These are phyloP conservation scores for Petunia hybrid DNA, from an alignment of 305 asterid species.

Conservation along the genomic window DNA sequence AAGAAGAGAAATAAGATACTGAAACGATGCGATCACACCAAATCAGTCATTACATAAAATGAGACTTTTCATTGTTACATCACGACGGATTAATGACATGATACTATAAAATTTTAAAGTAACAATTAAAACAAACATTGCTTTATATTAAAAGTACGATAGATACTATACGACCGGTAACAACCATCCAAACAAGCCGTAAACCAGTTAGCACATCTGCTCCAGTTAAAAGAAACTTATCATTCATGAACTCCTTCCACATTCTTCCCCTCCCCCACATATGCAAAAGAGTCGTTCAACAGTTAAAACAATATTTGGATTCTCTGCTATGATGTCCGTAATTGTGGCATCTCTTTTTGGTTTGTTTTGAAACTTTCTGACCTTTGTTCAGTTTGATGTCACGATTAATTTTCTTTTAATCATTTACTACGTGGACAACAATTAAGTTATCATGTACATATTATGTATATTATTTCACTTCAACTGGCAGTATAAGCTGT, in stretches of 20 bases:
- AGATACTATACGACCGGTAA: no score
- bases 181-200: background rate
- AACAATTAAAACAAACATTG: no score
- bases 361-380: background rate
- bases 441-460: background rate
- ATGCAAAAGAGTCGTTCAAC: background rate
- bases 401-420: background rate
- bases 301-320: background rate
- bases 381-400: background rate
- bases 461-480: background rate
- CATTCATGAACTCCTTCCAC: background rate
- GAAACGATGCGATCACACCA: no score
- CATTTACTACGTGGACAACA: background rate
- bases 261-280: background rate
- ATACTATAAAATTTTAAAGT: no score
- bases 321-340: background rate
- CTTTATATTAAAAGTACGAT: no score
- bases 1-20: no score
- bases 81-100: no score
- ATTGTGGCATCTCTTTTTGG: background rate
- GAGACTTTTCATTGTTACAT: no score
- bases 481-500: background rate
- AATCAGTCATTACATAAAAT: no score
- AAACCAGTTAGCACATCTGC: slow-evolving; percentile 77
- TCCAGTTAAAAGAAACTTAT: slow-evolving; percentile 85